Evolutionary conservation across 2,329 filamentous ascomycete species (phyloP), one percentile per base, ranked within the genome.

Genomic region (Xylariaceae sp.): DNA sequence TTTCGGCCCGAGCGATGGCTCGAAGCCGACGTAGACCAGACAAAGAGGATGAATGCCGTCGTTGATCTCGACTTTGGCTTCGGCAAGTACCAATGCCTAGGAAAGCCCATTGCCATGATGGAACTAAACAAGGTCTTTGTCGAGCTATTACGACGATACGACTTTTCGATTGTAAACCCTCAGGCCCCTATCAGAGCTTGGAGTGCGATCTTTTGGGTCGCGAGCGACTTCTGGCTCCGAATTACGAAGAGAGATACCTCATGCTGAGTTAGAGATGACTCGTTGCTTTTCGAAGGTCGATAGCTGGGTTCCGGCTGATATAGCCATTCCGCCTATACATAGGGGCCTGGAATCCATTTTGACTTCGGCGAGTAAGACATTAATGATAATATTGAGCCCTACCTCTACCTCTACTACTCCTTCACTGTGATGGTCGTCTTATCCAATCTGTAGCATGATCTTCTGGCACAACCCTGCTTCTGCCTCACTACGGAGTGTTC

Each of bases 1-100:
- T 82, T 76, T 62, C 67, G 74, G 9, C 79, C 78, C 0, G 77
- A 77, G 48, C 66, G 79, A 34, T 80, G 78, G 76, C 58, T 81
- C 14, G 69, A 76, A 56, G 69, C 67, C 3, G 68, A 73, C 14
- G 56, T 53, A 1, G 68, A 65, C 1, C 65, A 68, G 29, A 63
- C 69, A 29, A 66, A 56, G 21, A 62, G 64, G 19, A 76, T 75
- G 66, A 67, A 73, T 36, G 60, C 61, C 6, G 73, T 70, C 1
- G 61, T 74, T 14, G 76, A 78, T 24, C 62, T 76, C 4, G 66
- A 74, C 8, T 79, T 79, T 60, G 74, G 75, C 4, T 69, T 68
- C 29, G 76, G 77, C 3, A 70, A 69, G 33, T 75, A 71, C 49
- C 64, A 69, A 49, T 79, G 78, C 54, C 63, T 79, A 9, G 78